Evolutionary conservation across 2,329 filamentous ascomycete species (phyloP), one percentile per base, ranked within the genome.

Genomic region (Aurifilum marmelostoma): DNA sequence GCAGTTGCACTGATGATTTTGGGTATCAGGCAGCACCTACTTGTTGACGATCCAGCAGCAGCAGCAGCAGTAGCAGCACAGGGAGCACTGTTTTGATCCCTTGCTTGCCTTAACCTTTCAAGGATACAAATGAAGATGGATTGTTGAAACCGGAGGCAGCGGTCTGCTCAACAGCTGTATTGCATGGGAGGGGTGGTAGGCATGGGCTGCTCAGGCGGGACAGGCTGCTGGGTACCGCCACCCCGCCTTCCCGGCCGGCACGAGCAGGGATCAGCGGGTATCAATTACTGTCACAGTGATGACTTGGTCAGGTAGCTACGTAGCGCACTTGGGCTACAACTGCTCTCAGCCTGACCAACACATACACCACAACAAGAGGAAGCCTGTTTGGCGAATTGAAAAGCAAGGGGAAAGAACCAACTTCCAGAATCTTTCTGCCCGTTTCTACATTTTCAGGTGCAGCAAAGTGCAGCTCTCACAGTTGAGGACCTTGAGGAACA

Each of bases 181-280:
- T 61, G 34, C n/a, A 27, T 61, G 21, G 18, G 16, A 18, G 3
- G 32, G 21, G 34, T 16, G 34, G 14, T 3, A 4, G 5, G n/a
- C n/a, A 61, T 12, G 56, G 29, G n/a, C 29, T 61, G n/a, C 7
- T 18, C 41, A 43, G 21, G 43, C 1, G 11, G n/a, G 43, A 47
- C 43, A 16, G 32, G 59, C 59, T 62, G 16, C 29, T 41, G 34
- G 34, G 37, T 43, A 62, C 59, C 34, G 12, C 11, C 59, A 41
- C 59, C 59, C 59, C 59, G 59, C 37, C 34, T 43, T 62, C 59
- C 34, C 59, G 59, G 59, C 59, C 24, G 59, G 59, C 59, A 62
- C 37, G 37, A 16, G 59, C 32, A 41, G n/a, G 39, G 34, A 9
- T 27, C 43, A n/a, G 43, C n/a, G 43, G 43, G 21, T 47, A 9